Evolutionary conservation across 352 stramenopile genomes (phyloP).

Genomic region (Pseudoperonospora humuli): DNA sequence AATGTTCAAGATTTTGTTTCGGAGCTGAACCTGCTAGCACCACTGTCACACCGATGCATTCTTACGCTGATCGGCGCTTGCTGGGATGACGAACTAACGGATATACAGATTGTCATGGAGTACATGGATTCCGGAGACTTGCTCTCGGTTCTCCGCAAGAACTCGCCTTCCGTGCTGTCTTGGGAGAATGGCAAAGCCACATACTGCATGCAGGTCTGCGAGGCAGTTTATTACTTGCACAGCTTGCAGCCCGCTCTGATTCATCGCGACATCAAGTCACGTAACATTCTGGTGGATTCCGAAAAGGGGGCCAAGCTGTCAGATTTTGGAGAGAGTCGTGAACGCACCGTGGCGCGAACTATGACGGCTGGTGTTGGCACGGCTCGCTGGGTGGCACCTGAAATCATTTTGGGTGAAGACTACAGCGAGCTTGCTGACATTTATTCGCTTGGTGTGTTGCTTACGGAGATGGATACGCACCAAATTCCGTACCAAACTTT

Average conservation of each 20-base stretch:
- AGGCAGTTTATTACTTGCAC: slow-evolving; percentile 86
- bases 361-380: slow-evolving; percentile 74
- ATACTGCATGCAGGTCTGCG: slow-evolving; percentile 73
- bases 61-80: slow-evolving; percentile 61
- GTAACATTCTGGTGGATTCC: slow-evolving; percentile 84
- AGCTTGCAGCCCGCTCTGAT: slow-evolving; percentile 81
- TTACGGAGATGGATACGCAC: slow-evolving; percentile 66
- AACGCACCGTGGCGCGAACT: slow-evolving; percentile 64
- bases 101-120: slow-evolving; percentile 76
- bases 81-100: slow-evolving; percentile 58
- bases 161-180: slow-evolving; percentile 34
- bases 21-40: slow-evolving; percentile 78
- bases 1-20: slow-evolving; percentile 63
- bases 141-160: slow-evolving; percentile 46
- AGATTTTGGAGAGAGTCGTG: slow-evolving; percentile 67
- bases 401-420: slow-evolving; percentile 74
- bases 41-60: slow-evolving; percentile 67
- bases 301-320: slow-evolving; percentile 67
- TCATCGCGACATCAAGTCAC: slow-evolving; percentile 89
- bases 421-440: slow-evolving; percentile 69
- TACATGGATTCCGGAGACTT: slow-evolving; percentile 74
- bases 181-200: slow-evolving; percentile 56
- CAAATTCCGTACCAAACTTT: slow-evolving; percentile 63
- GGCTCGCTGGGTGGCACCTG: slow-evolving; percentile 62
- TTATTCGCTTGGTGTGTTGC: slow-evolving; percentile 63